Base-by-base conservation (phyloP, 73 alveolate species). In the Stentor roeselii region DNA sequence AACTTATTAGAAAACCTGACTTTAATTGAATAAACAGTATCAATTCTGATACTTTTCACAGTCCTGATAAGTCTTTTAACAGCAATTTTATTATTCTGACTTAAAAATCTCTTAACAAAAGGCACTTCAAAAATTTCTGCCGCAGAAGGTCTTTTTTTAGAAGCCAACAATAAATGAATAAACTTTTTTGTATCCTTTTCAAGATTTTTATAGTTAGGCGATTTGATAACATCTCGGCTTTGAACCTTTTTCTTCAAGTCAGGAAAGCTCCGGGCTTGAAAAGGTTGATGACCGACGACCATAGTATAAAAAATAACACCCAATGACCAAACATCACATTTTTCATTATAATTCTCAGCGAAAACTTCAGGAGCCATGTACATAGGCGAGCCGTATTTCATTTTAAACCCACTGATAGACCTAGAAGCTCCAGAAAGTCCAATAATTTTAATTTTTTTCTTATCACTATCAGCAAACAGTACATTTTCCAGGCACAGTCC, bases 281-380 rank as follows among this genome's bases (percentile, higher is more conserved):
- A 15, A 15, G 82, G 82, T n/a, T 32, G 42, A 32, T 15, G 21
- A 32, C 82, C 82, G 11, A 30, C n/a, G 21, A 67, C 60, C 82
- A 67, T 32, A 14, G 42, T 32, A 67, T 67, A 67, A 27, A 67
- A 35, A 32, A 67, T 67, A 15, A 67, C 82, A 31, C 82, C 82
- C n/a, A 30, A 1, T 32, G 59, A 32, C 42, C 82, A 67, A 32
- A 67, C 32, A 2, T 67, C 82, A 67, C 82, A 67, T 15, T 15
- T 15, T 31, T 67, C 38, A 67, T 15, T 67, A 35, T 67, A 67
- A 15, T 31, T 67, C 32, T 50, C 82, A 67, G 60, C 32, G 15
- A 67, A 67, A 15, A 67, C 31, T 67, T 67, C 82, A 67, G 82
- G 82, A 31, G 82, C 82, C 59, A 67, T 67, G 31, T 67, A 67